Evolutionary conservation across 352 stramenopile genomes (phyloP), one percentile per base, ranked within the genome.

Genomic region (Phytophthora fragariaefolia): DNA sequence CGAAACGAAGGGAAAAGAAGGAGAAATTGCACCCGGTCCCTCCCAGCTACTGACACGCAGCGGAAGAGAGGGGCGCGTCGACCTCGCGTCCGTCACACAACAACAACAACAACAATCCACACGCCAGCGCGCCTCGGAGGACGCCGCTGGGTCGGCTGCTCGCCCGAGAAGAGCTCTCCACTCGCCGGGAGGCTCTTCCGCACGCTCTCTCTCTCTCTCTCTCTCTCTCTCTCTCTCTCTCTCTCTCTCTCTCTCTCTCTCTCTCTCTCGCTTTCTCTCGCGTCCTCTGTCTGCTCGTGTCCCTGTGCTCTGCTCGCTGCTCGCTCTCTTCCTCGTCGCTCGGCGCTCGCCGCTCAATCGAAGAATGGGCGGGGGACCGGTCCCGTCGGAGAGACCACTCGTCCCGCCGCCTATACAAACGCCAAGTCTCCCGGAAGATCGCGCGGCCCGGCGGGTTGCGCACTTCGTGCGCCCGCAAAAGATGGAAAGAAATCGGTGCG

Each of bases 331-430:
- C 57, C 49, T 45, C 63, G 47, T 46, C 48, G 36, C 24, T 65
- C 36, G 54, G 63, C 63, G 52, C 43, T 66, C 13, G 53, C 38
- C 27, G 40, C 54, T 52, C 53, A 65, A 70, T 59, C 55, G 42
- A 65, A 70, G 62, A 70, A 64, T 70, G 62, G 43, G 20, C 13
- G 22, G 59, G 5, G 26, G n/a, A 8, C 5, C 20, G 28, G 1
- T 51, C 26, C 12, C 34, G 34, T 42, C 34, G 34, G 34, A 13
- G 34, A 12, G 6, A 42, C 34, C 28, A 8, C 24, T 42, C 34
- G 34, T 42, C 34, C 34, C 13, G 5, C 9, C 30, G n/a, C 12
- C 24, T 10, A 27, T 28, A 64, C 46, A 48, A 58, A 65, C 47
- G 40, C 15, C 18, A 58, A 65, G 34, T 65, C 46, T 49, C 58